Evolutionary conservation across 129 eudicot genomes (phyloP), one percentile per base, ranked within the genome.

Genomic region (sunflower (Helianthus annuus)): DNA sequence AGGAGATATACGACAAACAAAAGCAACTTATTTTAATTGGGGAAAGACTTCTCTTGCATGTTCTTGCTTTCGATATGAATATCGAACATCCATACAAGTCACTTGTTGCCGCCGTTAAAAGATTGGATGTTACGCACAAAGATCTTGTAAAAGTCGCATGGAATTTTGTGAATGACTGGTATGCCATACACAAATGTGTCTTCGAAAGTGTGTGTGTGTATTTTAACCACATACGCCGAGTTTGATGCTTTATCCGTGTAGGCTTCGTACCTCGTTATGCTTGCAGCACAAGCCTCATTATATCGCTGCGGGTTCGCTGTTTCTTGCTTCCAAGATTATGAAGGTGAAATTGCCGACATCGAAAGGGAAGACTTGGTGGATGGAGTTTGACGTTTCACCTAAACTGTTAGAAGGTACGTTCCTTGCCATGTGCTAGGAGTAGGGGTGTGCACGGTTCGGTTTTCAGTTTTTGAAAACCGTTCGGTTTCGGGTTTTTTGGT

Each of bases 91-190:
- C 97, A 10, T 90, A 83, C 78, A 90, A 81, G 72, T 81, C 91
- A 68, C 95, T 90, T 71, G 89, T 90, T 81, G 83, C 69, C 1
- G 86, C 91, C 79, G 69, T 90, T 38, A 87, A 91, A 81, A 76
- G 73, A 72, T 72, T 87, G 78, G 83, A 29, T 9, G 79, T 83
- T 57, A 60, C 91, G 39, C 72, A 85, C 36, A 83, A 83, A 46
- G 91, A 85, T 56, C 68, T 90, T 65, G 79, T 75, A 13, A 87
- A 79, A 87, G 87, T 87, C 17, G 95, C 95, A 40, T 91, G 97
- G 95, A 91, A 91, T 72, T 88, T 81, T 79, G 89, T 87, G 72
- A 87, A 91, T 85, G 97, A 87, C 77, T 85, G 88, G 97, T 91
- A 81, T 62, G 61, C 62, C 48, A 32, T 58, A 58, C 0, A 2